Conservation (phyloP, 2,329 filamentous ascomycete genomes). For the Ceratocystiopsis brevicomis region DNA sequence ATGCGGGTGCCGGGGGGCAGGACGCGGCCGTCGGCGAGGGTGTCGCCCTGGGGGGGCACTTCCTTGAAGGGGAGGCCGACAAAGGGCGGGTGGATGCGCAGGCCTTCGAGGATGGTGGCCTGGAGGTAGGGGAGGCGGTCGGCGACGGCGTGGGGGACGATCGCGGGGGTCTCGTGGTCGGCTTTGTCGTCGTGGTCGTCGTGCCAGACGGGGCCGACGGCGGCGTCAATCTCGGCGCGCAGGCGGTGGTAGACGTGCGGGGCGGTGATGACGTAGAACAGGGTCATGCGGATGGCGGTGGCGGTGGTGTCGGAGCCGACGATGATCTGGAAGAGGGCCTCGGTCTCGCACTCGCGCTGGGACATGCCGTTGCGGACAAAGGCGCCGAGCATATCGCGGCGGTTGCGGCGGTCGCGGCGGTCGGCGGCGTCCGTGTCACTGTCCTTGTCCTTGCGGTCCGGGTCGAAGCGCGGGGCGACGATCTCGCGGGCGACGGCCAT, state of each 20-base stretch:
- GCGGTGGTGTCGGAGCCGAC: constrained; percentile 16
- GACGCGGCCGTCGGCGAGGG: constrained; percentile 19
- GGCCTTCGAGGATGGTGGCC: constrained; percentile 28
- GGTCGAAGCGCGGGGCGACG: constrained; percentile 4
- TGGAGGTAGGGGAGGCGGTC: constrained; percentile 28
- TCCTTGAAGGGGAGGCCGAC: constrained; percentile 14
- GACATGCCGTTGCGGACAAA: constrained; percentile 22
- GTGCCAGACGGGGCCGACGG: constrained; percentile 10
- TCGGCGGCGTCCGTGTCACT: too few species aligned
- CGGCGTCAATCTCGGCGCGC: constrained; percentile 18
- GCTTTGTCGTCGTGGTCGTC: background rate
- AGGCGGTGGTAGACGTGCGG: constrained; percentile 11
- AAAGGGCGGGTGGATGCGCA: constrained; percentile 27
- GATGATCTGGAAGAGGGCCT: constrained; percentile 21
- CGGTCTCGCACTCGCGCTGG: constrained; percentile 23
- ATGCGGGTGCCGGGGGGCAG: constrained; percentile 28
- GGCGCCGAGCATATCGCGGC: constrained; percentile 14
- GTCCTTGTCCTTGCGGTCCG: background rate
- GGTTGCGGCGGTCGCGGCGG: constrained; percentile 2
- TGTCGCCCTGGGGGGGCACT: constrained; percentile 20
- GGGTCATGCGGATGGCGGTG: constrained; percentile 12
- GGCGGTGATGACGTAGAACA: constrained; percentile 11
- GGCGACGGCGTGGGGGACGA: constrained; percentile 10
- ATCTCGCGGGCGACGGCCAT: constrained; percentile 12
- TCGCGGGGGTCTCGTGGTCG: background rate